phyloP scores from a whole-genome alignment of 23 red algal species.

The Gracilaria gracilis region DNA sequence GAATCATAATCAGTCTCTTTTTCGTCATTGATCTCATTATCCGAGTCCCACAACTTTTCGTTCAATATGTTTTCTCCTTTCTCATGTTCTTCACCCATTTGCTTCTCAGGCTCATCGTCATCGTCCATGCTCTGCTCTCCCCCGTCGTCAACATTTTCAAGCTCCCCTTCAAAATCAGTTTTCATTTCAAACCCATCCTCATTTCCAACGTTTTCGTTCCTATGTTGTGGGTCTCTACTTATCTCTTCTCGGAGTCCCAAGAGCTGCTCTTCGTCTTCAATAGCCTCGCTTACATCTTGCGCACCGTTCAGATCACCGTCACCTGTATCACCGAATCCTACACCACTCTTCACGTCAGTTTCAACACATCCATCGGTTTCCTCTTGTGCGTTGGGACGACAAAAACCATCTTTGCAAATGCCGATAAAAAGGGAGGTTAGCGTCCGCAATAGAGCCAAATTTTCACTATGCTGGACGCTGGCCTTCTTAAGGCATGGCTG shows the following conservation, averaged over 20 bases:
- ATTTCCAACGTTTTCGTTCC: constrained; percentile 32
- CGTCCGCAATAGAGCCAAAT: constrained; percentile 53
- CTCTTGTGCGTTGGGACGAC: constrained; percentile 48
- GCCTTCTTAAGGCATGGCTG: constrained; percentile 22
- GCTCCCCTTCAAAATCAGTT: constrained; percentile 74
- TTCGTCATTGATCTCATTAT: constrained; percentile 15
- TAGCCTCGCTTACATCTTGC: constrained; percentile 78
- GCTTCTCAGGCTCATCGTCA: constrained; percentile 56
- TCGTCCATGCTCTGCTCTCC: constrained; percentile 40
- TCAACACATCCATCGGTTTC: background rate
- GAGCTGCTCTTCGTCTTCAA: constrained; percentile 87
- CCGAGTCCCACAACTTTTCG: constrained; percentile 71
- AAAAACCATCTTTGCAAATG: constrained; percentile 77
- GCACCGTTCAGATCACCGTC: constrained; percentile 70
- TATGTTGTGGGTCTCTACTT: background rate
- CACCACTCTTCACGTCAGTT: constrained; percentile 39
- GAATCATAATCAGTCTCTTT: constrained; percentile 19
- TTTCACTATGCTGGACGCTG: constrained; percentile 19
- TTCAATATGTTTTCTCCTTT: constrained; percentile 59
- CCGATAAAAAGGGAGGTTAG: constrained; percentile 67
- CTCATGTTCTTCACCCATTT: constrained; percentile 54
- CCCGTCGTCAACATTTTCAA: constrained; percentile 54
- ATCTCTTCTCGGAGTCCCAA: constrained; percentile 58
- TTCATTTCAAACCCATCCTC: constrained; percentile 80
- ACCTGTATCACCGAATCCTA: constrained; percentile 83